phyloP scores from a whole-genome alignment of 192 early-diverging fungal genomes.

The Gryganskiella cystojenkinii region DNA sequence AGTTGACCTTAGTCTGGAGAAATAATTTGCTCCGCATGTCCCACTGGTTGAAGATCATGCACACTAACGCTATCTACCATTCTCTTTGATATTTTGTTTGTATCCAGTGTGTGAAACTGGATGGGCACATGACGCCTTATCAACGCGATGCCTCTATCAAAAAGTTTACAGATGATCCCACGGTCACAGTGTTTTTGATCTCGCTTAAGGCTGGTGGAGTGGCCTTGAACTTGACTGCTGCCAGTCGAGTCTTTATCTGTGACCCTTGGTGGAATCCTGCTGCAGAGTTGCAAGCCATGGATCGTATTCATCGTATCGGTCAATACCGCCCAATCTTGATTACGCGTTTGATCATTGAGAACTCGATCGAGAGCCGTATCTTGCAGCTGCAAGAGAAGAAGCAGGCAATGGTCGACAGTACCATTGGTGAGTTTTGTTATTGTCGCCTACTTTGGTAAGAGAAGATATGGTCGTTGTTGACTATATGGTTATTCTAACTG shows the following conservation, averaged over 20 bases:
- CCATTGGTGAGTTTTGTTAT: constrained; percentile 71
- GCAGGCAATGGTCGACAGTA: constrained; percentile 86
- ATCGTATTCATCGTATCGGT: constrained; percentile 94
- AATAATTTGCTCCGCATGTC: too few species aligned
- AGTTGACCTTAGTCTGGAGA: too few species aligned
- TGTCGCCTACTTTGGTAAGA: background rate
- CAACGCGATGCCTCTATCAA: constrained; percentile 79
- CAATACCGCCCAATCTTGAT: constrained; percentile 92
- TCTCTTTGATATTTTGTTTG: too few species aligned
- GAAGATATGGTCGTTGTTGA: background rate
- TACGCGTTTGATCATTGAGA: constrained; percentile 90
- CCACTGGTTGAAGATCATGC: too few species aligned
- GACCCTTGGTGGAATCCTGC: constrained; percentile 74
- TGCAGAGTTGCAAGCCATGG: constrained; percentile 90
- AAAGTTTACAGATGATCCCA: constrained; percentile 80
- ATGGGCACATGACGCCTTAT: constrained; percentile 88
- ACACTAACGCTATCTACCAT: constrained; percentile 2
- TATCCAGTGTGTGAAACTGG: constrained; percentile 73
- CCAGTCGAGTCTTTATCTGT: constrained; percentile 82
- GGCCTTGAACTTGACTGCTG: constrained; percentile 93
- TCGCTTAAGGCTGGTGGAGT: constrained; percentile 93
- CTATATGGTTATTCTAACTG: background rate
- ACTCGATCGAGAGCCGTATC: constrained; percentile 93
- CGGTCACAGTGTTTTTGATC: constrained; percentile 89
- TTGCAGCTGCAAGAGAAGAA: constrained; percentile 95